Evolutionary conservation across 306 rosid genomes (phyloP), one percentile per base, ranked within the genome.

Genomic region (Aeschynomene evenia): DNA sequence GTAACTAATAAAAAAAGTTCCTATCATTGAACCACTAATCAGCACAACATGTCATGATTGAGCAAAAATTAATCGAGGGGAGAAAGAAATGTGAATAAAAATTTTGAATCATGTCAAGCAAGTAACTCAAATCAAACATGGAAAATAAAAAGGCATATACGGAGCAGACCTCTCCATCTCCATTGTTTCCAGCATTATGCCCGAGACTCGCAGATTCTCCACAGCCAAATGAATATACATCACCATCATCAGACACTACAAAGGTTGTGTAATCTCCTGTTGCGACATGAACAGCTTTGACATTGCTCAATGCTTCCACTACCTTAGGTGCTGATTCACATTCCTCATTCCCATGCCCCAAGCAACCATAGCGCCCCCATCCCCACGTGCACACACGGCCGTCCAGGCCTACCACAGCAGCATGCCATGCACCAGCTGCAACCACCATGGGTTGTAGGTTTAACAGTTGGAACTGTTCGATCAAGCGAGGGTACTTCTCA

Each of bases 301-400:
- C 89, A 21, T 78, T 78, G 79, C 77, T 76, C 83, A 93, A 77
- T 36, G 94, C 68, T 63, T 90, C 94, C 72, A 93, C 90, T 14
- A 90, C 97, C 82, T 90, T 93, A 7, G 98, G 98, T 61, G 67
- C 83, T 11, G 87, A 80, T 80, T 85, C 98, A 81, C 96, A 88
- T 20, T 93, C 98, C 69, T 90, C 97, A 57, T 88, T 90, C 15
- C 98, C 98, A 22, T 93, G 98, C 40, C 98, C 98, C 75, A 93
- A 75, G 85, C 98, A 93, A 42, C 98, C 98, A 40, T 88, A 85
- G 12, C 98, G 94, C 45, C 97, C 98, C 98, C 97, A 93, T 36
- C 97, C 97, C 98, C 98, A 93, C 0, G 98, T 93, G 83, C 98
- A 93, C 8, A 93, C 98, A 20, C 98, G 85, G 6, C 98, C 98